Base-by-base conservation (phyloP, 352 stramenopile species). In the Globisporangium sylvaticum region DNA sequence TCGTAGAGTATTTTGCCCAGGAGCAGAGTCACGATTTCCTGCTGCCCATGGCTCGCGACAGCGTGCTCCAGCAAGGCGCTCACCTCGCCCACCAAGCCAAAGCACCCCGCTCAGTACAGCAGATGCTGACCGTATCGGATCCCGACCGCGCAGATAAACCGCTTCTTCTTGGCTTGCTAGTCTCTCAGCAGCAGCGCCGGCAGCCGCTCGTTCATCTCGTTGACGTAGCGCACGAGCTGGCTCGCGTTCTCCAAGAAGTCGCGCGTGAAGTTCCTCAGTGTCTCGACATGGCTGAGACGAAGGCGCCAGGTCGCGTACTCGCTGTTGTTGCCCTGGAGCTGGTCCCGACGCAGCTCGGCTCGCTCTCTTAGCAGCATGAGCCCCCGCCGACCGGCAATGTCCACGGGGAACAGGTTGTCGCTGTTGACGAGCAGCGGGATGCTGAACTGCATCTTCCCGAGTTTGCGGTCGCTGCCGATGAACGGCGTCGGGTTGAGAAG, bases 91-190 rank as follows among this genome's bases (percentile, higher is more conserved):
- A 81, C 75, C n/a, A 91, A 64, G 0, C 84, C 84, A 39, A 94
- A 90, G 37, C 85, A 89, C 27, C 77, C 81, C 24, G 74, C 78
- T 82, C 85, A 94, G 64, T 91, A 94, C 10, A 94, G 66, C 60
- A 94, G 58, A 46, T 94, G 85, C 66, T 94, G 85, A 2, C 83
- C 85, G 37, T 94, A 94, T 0, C 85, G 81, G 34, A 90, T 72
- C 14, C 73, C 80, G 48, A 89, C 80, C 0, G 68, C 64, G 25
- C 65, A 63, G 7, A 69, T 73, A 53, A 84, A 83, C 25, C 50
- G 37, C 57, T 67, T 52, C 29, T 58, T 44, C 57, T 65, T 62
- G 42, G 62, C 58, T 25, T 75, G 63, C 18, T 67, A 62, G 15
- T 61, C 66, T 0, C 58, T 53, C 27, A 79, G 37, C 8, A 76